These are phyloP conservation scores for Pythium apleroticum DNA, from an alignment of 352 stramenopile species.

Conservation along the genomic window DNA sequence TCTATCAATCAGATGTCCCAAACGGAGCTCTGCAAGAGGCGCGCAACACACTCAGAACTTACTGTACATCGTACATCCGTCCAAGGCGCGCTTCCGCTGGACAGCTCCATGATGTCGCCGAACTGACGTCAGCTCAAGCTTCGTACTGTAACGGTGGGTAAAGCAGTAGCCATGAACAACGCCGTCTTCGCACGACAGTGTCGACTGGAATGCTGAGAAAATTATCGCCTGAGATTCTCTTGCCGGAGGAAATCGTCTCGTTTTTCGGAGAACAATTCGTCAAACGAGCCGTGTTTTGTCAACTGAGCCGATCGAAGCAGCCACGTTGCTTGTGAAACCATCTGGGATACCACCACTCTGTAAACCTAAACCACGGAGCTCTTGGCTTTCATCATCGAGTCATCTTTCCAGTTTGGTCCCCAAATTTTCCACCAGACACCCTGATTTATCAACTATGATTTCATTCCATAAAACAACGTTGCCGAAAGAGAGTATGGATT, in stretches of 20 bases:
- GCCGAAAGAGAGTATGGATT: neutral
- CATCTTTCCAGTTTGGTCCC: slow-evolving; percentile 6
- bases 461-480: neutral
- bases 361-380: slow-evolving; percentile 3
- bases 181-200: neutral
- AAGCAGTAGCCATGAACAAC: neutral
- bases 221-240: neutral
- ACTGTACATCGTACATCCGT: too few relatives aligned
- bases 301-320: slow-evolving; percentile 8
- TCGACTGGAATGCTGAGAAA: neutral
- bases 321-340: neutral
- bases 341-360: neutral
- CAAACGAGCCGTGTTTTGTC: slow-evolving; percentile 5
- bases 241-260: neutral
- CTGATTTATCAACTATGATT: neutral
- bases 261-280: slow-evolving; percentile 6
- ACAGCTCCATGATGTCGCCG: neutral
- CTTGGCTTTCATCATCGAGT: slow-evolving; percentile 5
- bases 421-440: slow-evolving; percentile 9
- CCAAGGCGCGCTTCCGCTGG: neutral
- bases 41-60: neutral
- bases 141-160: neutral
- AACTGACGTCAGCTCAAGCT: neutral
- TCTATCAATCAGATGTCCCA: slow-evolving; percentile 3
- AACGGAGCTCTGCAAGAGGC: neutral